Conservation (phyloP, 129 eudicot species). For the Escallonia herrerae region DNA sequence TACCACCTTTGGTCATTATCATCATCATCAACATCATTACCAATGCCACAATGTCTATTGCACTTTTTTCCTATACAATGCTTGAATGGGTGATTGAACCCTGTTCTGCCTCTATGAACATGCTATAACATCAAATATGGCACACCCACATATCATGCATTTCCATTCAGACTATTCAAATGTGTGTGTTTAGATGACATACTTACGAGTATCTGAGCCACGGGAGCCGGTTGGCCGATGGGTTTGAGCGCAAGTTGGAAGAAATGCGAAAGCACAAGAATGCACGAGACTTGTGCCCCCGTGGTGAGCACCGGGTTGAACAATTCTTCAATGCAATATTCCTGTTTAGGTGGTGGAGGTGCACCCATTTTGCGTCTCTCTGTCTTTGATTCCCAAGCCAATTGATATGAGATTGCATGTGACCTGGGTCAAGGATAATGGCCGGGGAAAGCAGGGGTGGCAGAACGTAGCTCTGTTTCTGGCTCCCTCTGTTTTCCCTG, state of each 20-base stretch:
- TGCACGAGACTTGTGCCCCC: conserved; percentile 73
- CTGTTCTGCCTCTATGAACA: too few relatives aligned
- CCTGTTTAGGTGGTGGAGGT: conserved; percentile 20
- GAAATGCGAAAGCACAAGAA: conserved; percentile 76
- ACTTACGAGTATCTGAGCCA: conserved; percentile 96
- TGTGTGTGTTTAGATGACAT: conserved; percentile 27
- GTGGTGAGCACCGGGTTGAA: conserved; percentile 74
- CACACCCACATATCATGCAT: too few relatives aligned
- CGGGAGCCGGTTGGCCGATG: conserved; percentile 45
- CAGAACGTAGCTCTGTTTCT: neutral
- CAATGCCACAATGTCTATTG: too few relatives aligned
- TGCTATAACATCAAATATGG: too few relatives aligned
- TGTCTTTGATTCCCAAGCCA: neutral
- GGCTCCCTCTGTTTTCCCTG: neutral
- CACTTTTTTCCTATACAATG: too few relatives aligned
- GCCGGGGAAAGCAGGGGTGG: conserved; percentile 5
- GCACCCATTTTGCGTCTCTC: neutral
- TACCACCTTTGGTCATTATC: too few relatives aligned
- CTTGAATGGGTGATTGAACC: too few relatives aligned
- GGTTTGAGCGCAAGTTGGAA: conserved; percentile 70
- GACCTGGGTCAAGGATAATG: neutral
- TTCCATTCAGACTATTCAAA: too few relatives aligned
- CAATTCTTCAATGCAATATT: conserved; percentile 26
- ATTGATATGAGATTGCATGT: conserved; percentile 1
- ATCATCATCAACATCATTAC: too few relatives aligned